Evolutionary conservation across 192 early-diverging fungal genomes (phyloP), one percentile per base, ranked within the genome.

Genomic region (Linnemannia schmuckeri): DNA sequence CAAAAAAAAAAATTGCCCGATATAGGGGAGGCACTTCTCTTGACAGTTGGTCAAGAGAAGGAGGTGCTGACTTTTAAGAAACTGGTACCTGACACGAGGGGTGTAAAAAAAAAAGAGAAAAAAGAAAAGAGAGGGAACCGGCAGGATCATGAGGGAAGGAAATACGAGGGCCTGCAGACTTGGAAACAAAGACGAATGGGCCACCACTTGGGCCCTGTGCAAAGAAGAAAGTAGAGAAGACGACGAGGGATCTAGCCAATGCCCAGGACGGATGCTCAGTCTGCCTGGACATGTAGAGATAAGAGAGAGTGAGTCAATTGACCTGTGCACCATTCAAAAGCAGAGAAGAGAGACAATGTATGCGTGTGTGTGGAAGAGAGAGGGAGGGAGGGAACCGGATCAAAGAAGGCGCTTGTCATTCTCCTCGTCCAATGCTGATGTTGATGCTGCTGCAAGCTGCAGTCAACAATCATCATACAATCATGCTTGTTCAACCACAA

Each of bases 191-290:
- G 61, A 33, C 61, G 30, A 66, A 33, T 66, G 61, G 27, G 27
- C 30, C 61, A 33, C 30, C 30, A 33, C 61, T n/a, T 33, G 13
- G 27, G 10, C n/a, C 24, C 27, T 61, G 55, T 27, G n/a, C 55
- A 61, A 61, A 55, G 27, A 24, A 27, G 27, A 9, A 27, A 8
- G 55, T 27, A 27, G 8, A 61, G 55, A 66, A 30, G 47, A 4
- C 49, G 49, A 52, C 20, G 49, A 18, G 18, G 49, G 61, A 66
- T 66, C 61, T 66, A 33, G 61, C 61, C 61, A 35, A 66, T 30
- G 30, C 61, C 61, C 61, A 66, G 61, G 61, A 33, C 61, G 61
- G 61, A 66, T 66, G 61, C 61, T 66, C 61, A 63, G 57, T 63
- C 57, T 63, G 57, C 57, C 27, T 63, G n/a, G 57, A 63, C n/a